Conservation (phyloP, 106 monocot species). For the Phalaenopsis equestris region DNA sequence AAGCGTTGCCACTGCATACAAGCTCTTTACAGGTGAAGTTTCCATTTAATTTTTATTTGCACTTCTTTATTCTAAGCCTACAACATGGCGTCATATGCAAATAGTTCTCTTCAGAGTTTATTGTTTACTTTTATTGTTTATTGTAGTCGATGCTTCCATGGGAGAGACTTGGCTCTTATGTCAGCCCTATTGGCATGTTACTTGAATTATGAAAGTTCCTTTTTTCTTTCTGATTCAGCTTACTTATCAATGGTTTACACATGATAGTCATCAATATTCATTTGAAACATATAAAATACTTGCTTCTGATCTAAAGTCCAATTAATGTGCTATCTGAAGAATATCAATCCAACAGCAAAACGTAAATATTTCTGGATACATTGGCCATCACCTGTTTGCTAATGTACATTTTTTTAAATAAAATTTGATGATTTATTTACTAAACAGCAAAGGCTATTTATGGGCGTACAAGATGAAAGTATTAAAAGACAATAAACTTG, state of each 20-base stretch:
- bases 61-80: background rate
- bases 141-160: background rate
- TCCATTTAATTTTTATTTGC: background rate
- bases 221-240: background rate
- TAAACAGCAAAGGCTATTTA: no score
- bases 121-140: background rate
- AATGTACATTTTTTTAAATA: no score
- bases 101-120: background rate
- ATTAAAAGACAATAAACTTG: no score
- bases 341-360: background rate
- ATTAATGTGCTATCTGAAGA: background rate
- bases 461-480: no score
- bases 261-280: background rate
- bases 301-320: background rate
- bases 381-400: background rate
- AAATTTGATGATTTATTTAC: no score
- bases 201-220: background rate
- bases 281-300: background rate
- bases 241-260: background rate
- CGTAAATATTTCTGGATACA: background rate
- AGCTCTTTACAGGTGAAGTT: conserved; percentile 40
- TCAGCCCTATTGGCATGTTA: background rate
- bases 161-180: background rate
- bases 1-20: conserved; percentile 53
- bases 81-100: background rate